Conservation (phyloP, 2,329 filamentous ascomycete species). For the Neocatenulostroma microsporum region DNA sequence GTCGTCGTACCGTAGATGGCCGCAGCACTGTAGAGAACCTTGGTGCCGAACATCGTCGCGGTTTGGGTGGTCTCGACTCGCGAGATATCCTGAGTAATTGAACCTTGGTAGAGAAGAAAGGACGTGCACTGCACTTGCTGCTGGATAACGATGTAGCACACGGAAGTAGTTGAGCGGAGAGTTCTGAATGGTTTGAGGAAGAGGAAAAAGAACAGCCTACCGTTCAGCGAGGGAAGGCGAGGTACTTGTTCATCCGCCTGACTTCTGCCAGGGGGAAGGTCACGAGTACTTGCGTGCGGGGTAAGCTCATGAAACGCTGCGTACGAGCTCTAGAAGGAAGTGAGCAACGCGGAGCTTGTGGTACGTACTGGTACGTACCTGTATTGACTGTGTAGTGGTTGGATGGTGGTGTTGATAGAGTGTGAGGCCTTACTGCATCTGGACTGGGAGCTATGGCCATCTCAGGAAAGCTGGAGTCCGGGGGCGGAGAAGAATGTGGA, state of each 20-base stretch:
- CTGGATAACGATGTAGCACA: conserved; percentile 3
- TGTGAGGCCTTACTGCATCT: too few species aligned
- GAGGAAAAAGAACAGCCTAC: not conserved
- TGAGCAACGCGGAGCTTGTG: not conserved
- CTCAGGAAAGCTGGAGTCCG: too few species aligned
- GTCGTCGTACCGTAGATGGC: conserved; percentile 25
- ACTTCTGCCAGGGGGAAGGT: not conserved
- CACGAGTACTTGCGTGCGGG: too few species aligned
- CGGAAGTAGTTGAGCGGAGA: conserved; percentile 5
- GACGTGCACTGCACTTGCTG: not conserved
- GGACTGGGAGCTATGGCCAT: too few species aligned
- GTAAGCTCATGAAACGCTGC: too few species aligned
- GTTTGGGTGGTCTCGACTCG: not conserved
- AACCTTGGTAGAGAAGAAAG: conserved; percentile 8
- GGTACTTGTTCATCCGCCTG: conserved; percentile 3
- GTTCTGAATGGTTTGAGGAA: not conserved
- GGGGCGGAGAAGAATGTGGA: too few species aligned
- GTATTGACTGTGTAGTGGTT: not conserved
- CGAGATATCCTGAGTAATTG: not conserved
- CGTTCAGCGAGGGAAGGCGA: conserved; percentile 6
- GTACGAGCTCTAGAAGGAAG: too few species aligned
- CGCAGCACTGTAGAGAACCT: conserved; percentile 23
- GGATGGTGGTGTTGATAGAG: not conserved
- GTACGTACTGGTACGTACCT: conserved; percentile 1
- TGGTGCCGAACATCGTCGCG: conserved; percentile 21